Conservation (phyloP, 129 eudicot genomes). For the Arctium minus region DNA sequence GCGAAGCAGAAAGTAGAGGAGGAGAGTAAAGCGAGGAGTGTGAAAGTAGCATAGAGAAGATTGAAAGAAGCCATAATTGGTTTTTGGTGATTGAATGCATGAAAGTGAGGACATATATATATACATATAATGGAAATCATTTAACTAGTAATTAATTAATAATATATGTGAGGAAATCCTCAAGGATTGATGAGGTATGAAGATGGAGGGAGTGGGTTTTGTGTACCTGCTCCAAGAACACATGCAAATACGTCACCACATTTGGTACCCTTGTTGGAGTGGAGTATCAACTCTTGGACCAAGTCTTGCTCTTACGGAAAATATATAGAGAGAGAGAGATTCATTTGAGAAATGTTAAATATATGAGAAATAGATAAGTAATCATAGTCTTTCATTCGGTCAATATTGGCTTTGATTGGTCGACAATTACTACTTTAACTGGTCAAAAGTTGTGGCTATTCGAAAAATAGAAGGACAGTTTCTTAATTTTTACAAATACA, state of each 20-base stretch:
- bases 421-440: no score
- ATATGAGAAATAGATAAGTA: no score
- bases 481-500: no score
- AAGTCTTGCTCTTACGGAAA: background rate
- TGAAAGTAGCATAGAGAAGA: constrained; percentile 27
- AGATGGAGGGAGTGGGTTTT: constrained; percentile 17
- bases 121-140: constrained; percentile 13
- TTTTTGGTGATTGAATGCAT: constrained; percentile 15
- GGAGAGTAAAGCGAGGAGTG: constrained; percentile 37
- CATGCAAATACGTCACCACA: constrained; percentile 35
- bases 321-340: no score
- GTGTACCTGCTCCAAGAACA: constrained; percentile 65
- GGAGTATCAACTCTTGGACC: constrained; percentile 3
- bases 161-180: constrained; percentile 42
- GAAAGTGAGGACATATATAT: constrained; percentile 8
- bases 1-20: constrained; percentile 36
- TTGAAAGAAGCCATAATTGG: constrained; percentile 53
- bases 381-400: no score
- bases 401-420: no score
- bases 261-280: constrained; percentile 8
- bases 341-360: no score
- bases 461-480: no score
- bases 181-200: background rate
- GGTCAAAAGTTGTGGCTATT: no score
- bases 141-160: constrained; percentile 39